Evolutionary conservation across 495 filamentous ascomycete genomes (phyloP), one percentile per base, ranked within the genome.

Genomic region (Trichoderma parareesei): DNA sequence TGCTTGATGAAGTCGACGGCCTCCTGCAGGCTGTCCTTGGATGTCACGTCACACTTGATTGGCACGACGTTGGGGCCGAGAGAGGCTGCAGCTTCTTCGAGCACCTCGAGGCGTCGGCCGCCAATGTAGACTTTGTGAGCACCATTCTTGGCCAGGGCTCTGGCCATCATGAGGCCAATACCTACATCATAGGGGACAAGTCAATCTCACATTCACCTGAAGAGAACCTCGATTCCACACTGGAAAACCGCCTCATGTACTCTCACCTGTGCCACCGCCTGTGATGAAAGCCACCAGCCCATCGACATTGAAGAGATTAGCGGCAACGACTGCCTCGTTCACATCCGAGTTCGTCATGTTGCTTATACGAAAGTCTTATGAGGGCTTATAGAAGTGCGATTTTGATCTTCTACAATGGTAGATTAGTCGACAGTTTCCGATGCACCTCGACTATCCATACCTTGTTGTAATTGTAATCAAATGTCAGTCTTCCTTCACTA

Each of bases 61-160:
- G 88, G 87, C 53, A 88, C 81, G 5, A 78, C 73, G 60, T 72
- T 71, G 18, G 74, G 71, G 37, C 70, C 71, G 68, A 77, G 68
- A 4, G 68, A 63, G 8, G 74, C 71, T 3, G 81, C 79, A 14
- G 83, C 81, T 41, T 76, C 71, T 57, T 85, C 73, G 0, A 89
- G 80, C 0, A 82, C 74, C 20, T 85, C 78, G 46, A 81, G 69
- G 10, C 87, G 82, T 38, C 89, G 80, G n/a, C 88, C 88, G 46
- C 88, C 69, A 61, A 92, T 90, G 80, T 90, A 92, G 35, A 92
- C 84, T 64, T 84, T 85, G 14, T 75, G 66, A 9, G 89, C 88
- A 13, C 89, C 89, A 68, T 87, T 87, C 42, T 69, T 65, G 9
- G 75, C 83, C 5, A 90, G 77, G 5, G 85, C 85, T 64, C 78